These are phyloP conservation scores for Lotmaria passim DNA, from an alignment of 208 protist species.

Conservation along the genomic window DNA sequence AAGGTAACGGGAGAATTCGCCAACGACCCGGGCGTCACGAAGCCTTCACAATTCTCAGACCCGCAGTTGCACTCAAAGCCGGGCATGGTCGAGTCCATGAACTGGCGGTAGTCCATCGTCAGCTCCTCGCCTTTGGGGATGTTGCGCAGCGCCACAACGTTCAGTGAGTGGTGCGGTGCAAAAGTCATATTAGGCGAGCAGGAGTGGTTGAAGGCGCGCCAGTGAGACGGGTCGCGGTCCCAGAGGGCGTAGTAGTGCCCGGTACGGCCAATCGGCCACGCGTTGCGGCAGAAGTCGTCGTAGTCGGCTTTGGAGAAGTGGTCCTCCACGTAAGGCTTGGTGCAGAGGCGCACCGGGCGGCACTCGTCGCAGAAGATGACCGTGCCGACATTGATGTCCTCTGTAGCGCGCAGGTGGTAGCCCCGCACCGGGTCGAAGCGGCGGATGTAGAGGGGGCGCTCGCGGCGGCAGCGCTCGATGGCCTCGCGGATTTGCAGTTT, in stretches of 20 bases:
- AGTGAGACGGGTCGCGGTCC: constrained; percentile 71
- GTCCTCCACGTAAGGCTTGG: constrained; percentile 68
- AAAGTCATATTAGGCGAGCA: constrained; percentile 87
- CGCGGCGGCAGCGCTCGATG: constrained; percentile 36
- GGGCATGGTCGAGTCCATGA: constrained; percentile 83
- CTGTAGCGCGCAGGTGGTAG: constrained; percentile 71
- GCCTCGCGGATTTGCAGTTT: constrained; percentile 82
- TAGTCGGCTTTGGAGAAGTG: constrained; percentile 53
- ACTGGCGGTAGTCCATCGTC: constrained; percentile 90
- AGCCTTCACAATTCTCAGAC: constrained; percentile 47
- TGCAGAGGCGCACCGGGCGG: constrained; percentile 69
- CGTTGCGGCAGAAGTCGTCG: constrained; percentile 69
- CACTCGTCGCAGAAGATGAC: constrained; percentile 78
- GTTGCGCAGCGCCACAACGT: constrained; percentile 72
- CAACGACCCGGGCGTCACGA: constrained; percentile 51
- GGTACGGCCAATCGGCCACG: constrained; percentile 73
- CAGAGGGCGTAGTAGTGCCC: constrained; percentile 88
- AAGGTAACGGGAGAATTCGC: constrained; percentile 18
- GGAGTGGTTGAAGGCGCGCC: constrained; percentile 81
- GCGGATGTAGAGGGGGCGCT: constrained; percentile 57
- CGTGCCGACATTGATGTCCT: constrained; percentile 58
- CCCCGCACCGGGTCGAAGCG: constrained; percentile 57
- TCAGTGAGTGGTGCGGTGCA: constrained; percentile 58
- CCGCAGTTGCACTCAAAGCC: constrained; percentile 76
- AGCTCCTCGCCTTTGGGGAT: constrained; percentile 83